Percentiles rank a stretch among this genome's conserved stretches.
These are phyloP conservation scores for Pulveroboletus sp. DNA, from an alignment of 768 basidiomycete genomes.

Conservation along the genomic window DNA sequence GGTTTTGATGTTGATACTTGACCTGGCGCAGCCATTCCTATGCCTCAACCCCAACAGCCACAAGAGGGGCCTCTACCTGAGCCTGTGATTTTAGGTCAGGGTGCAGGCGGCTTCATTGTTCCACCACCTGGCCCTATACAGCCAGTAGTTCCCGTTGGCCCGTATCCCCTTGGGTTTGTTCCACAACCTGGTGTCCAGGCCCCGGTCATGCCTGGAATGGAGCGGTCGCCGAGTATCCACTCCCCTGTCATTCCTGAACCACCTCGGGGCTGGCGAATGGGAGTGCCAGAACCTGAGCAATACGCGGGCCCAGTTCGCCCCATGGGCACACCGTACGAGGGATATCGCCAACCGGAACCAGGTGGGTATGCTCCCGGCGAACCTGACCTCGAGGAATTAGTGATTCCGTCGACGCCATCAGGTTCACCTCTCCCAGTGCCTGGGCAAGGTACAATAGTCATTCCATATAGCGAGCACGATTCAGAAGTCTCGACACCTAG, in stretches of 20 bases:
- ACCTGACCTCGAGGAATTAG: constrained; percentile 14
- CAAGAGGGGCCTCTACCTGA: constrained; percentile 4
- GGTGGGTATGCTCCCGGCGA: constrained; percentile 3
- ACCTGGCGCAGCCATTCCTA: constrained; percentile 15
- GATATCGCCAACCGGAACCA: constrained; percentile 4
- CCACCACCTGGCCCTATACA: constrained; percentile 18
- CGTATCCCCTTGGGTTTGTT: constrained; percentile 21
- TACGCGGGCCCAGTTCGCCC: constrained; percentile 34
- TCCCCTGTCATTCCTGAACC: constrained; percentile 27
- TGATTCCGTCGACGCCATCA: constrained; percentile 22
- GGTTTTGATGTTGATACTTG: not conserved
- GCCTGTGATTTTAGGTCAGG: constrained; percentile 4
- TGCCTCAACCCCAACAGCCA: constrained; percentile 24
- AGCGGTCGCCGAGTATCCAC: constrained; percentile 1
- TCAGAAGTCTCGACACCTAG: constrained; percentile 25
- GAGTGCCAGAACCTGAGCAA: constrained; percentile 23
- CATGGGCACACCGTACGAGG: constrained; percentile 20
- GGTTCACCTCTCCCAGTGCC: constrained; percentile 20
- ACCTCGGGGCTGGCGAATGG: constrained; percentile 8
- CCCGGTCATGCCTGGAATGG: constrained; percentile 22
- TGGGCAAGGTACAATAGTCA: constrained; percentile 6
- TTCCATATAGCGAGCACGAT: constrained; percentile 9
- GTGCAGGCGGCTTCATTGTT: constrained; percentile 15
- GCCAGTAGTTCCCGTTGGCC: constrained; percentile 13
- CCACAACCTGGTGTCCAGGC: constrained; percentile 11